A percentile compares a stretch with the other conserved stretches of the same genome.
phyloP scores from a whole-genome alignment of 2,329 filamentous ascomycete species.

The Ophiostoma triangulosporum region DNA sequence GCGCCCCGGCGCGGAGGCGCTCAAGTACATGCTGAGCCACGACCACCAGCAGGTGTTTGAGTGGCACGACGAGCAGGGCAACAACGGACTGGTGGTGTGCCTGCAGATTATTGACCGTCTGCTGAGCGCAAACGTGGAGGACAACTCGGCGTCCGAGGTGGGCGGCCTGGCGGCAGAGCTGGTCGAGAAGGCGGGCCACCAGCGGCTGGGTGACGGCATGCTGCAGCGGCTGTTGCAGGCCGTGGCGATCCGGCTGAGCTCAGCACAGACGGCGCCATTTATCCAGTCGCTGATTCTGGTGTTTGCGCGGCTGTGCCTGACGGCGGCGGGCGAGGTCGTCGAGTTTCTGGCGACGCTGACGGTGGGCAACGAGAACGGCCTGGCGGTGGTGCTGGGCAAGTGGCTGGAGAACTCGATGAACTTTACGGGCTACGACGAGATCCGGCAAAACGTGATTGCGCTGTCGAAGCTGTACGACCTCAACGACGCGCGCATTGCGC shows the following conservation, averaged over 20 bases:
- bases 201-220: constrained; percentile 79
- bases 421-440: constrained; percentile 97
- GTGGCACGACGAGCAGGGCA: constrained; percentile 69
- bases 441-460: constrained; percentile 89
- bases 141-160: constrained; percentile 90
- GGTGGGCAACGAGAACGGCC: constrained; percentile 65
- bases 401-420: constrained; percentile 96
- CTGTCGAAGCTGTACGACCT: constrained; percentile 83
- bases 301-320: constrained; percentile 78
- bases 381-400: constrained; percentile 80
- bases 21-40: constrained; percentile 81
- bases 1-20: constrained; percentile 69
- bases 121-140: constrained; percentile 70
- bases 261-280: constrained; percentile 72
- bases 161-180: constrained; percentile 87
- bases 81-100: constrained; percentile 75
- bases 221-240: constrained; percentile 69
- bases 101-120: constrained; percentile 87
- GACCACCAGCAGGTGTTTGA: constrained; percentile 81
- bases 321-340: constrained; percentile 77
- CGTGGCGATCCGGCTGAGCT: constrained; percentile 71
- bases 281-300: constrained; percentile 94
- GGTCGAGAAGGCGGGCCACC: constrained; percentile 87
- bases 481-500: constrained; percentile 63
- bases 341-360: constrained; percentile 79